Conservation (phyloP, 768 basidiomycete species). For the Pulveroboletus ravenelii region DNA sequence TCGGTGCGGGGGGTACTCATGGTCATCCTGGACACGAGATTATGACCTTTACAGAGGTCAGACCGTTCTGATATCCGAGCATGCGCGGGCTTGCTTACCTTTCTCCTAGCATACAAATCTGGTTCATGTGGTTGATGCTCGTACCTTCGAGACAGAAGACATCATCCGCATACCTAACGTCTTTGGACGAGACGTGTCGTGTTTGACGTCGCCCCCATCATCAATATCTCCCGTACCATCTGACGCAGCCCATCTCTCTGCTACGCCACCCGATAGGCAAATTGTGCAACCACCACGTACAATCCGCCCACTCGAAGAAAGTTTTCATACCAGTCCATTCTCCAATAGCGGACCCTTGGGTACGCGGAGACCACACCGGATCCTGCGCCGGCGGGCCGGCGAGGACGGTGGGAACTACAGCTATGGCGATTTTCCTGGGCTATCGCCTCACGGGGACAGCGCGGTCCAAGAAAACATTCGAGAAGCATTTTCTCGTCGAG, state of each 20-base stretch:
- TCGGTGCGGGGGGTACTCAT: slow-evolving; percentile 55
- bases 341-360: slow-evolving; percentile 6
- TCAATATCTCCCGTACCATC: slow-evolving; percentile 10
- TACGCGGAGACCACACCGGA: slow-evolving; percentile 22
- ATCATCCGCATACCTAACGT: slow-evolving; percentile 54
- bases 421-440: slow-evolving; percentile 49
- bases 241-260: slow-evolving; percentile 7
- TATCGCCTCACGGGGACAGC: slow-evolving; percentile 52
- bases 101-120: slow-evolving; percentile 66
- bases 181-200: slow-evolving; percentile 15
- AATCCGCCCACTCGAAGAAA: slow-evolving; percentile 52
- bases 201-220: slow-evolving; percentile 6
- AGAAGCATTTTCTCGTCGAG: slow-evolving; percentile 48
- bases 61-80: slow-evolving; percentile 12
- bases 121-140: slow-evolving; percentile 81
- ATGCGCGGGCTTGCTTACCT: slow-evolving; percentile 6
- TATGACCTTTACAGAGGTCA: slow-evolving; percentile 87
- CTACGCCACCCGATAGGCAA: slow-evolving; percentile 14
- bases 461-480: slow-evolving; percentile 55
- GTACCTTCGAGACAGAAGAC: slow-evolving; percentile 77
- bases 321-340: slow-evolving; percentile 40
- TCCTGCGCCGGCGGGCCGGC: slow-evolving; percentile 19
- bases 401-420: slow-evolving; percentile 30
- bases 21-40: slow-evolving; percentile 59
- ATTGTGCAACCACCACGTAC: slow-evolving; percentile 29